Evolutionary conservation across 1,284 basidiomycete genomes (phyloP).

Genomic region (Paramarasmius palmivorus): DNA sequence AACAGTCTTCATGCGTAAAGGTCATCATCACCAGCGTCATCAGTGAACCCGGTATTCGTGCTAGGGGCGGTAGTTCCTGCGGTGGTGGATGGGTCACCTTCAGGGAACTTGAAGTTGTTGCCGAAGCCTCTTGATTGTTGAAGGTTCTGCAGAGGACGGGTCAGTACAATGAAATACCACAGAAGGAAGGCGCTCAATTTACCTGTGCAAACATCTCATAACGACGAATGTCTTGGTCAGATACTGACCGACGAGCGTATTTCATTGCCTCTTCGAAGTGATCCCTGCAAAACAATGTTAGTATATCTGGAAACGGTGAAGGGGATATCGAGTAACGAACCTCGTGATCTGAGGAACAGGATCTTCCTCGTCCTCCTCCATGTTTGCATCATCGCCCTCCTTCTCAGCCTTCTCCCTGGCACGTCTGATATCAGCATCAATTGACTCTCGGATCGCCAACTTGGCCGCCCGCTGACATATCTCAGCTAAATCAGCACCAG

Average conservation of each 20-base stretch:
- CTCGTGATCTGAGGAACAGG: constrained; percentile 95
- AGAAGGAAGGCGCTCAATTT: constrained; percentile 19
- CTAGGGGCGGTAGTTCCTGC: constrained; percentile 41
- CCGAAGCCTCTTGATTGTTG: constrained; percentile 89
- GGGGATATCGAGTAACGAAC: constrained; percentile 35
- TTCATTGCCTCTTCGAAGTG: constrained; percentile 99
- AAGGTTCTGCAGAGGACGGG: constrained; percentile 57
- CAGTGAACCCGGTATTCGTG: constrained; percentile 78
- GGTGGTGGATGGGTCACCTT: constrained; percentile 55
- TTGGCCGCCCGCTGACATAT: constrained; percentile 99
- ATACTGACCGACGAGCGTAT: constrained; percentile 89
- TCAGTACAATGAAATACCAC: constrained; percentile 1
- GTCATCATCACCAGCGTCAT: constrained; percentile 85
- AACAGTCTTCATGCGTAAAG: constrained; percentile 68
- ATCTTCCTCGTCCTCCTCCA: constrained; percentile 80
- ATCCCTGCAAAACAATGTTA: constrained; percentile 44
- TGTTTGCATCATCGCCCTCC: constrained; percentile 71
- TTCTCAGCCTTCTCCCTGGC: constrained; percentile 83
- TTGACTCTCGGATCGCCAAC: constrained; percentile 92
- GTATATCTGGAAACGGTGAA: not conserved
- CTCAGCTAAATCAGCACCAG: constrained; percentile 98
- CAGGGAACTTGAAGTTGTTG: constrained; percentile 96
- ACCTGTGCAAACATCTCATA: constrained; percentile 91
- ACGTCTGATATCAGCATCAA: constrained; percentile 87
- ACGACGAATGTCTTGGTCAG: constrained; percentile 92